phyloP scores from a whole-genome alignment of 2,329 filamentous ascomycete genomes.

The Pochonia chlamydosporia region DNA sequence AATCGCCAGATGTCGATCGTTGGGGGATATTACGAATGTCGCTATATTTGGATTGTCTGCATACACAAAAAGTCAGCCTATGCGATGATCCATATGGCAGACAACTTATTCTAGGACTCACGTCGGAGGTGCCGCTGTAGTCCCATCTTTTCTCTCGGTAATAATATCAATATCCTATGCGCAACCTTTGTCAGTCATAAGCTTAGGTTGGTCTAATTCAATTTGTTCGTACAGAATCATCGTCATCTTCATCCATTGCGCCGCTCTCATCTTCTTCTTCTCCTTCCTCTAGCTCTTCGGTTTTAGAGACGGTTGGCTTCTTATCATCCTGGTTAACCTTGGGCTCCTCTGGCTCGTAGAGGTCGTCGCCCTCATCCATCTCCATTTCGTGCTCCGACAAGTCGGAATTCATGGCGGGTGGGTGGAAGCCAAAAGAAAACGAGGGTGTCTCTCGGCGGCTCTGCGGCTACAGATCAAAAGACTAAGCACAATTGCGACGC shows the following conservation, averaged over 20 bases:
- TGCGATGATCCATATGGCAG: no score
- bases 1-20: conserved; percentile 48
- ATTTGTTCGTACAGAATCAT: conserved; percentile 31
- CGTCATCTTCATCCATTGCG: conserved; percentile 55
- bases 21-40: conserved; percentile 62
- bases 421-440: neutral
- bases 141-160: conserved; percentile 60
- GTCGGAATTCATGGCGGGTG: conserved; percentile 5
- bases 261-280: conserved; percentile 58
- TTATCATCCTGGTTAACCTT: conserved; percentile 27
- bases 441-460: no score
- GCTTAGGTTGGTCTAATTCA: neutral
- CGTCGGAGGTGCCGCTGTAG: conserved; percentile 53
- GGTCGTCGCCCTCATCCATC: conserved; percentile 63
- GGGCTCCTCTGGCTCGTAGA: conserved; percentile 57
- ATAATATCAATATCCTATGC: conserved; percentile 61
- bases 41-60: conserved; percentile 56
- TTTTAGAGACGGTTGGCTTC: conserved; percentile 25
- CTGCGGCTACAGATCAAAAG: neutral
- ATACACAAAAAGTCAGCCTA: conserved; percentile 1
- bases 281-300: conserved; percentile 56
- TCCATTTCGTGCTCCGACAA: conserved; percentile 43
- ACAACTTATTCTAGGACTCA: conserved; percentile 37
- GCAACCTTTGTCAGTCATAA: neutral
- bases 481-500: no score